Evolutionary conservation across 768 basidiomycete species (phyloP).

Genomic region (Sutorius australiensis): DNA sequence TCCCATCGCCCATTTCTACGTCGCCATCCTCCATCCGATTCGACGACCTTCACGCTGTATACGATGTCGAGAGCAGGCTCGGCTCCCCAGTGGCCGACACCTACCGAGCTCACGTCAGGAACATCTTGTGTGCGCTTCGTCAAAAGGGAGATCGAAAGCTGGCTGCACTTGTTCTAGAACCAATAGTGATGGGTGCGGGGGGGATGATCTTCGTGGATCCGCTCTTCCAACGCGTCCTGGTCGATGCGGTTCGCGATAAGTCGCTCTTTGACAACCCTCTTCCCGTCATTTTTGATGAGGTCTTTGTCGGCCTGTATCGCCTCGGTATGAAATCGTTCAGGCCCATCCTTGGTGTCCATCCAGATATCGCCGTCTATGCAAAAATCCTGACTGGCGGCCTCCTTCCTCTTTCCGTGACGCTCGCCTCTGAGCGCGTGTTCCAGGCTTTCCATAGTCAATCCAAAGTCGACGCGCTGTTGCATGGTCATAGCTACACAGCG

Average conservation of each 20-base stretch:
- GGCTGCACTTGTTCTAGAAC: constrained; percentile 85
- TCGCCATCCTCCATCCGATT: constrained; percentile 22
- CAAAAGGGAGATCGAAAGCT: constrained; percentile 40
- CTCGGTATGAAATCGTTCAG: constrained; percentile 66
- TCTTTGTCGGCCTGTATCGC: constrained; percentile 90
- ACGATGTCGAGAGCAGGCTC: constrained; percentile 65
- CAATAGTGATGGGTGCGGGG: constrained; percentile 90
- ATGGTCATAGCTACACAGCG: constrained; percentile 96
- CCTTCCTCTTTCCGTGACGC: constrained; percentile 79
- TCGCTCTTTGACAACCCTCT: constrained; percentile 47
- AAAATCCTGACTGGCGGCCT: constrained; percentile 94
- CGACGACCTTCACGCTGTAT: constrained; percentile 54
- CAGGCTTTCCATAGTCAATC: constrained; percentile 66
- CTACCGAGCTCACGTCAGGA: constrained; percentile 59
- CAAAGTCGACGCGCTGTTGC: constrained; percentile 84
- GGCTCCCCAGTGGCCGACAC: constrained; percentile 53
- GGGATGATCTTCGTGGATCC: constrained; percentile 98
- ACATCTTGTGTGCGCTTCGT: constrained; percentile 47
- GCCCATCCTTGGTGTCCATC: constrained; percentile 64
- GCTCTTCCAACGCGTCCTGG: constrained; percentile 84
- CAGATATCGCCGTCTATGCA: constrained; percentile 89
- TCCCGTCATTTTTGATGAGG: constrained; percentile 94
- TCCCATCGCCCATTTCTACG: constrained; percentile 48
- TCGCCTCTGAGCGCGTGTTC: constrained; percentile 80
- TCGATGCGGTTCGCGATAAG: constrained; percentile 70